A percentile compares a stretch with the other conserved stretches of the same genome.
Evolutionary conservation across 1,284 basidiomycete genomes (phyloP).

Genomic region (Cryptococcus hybrid): DNA sequence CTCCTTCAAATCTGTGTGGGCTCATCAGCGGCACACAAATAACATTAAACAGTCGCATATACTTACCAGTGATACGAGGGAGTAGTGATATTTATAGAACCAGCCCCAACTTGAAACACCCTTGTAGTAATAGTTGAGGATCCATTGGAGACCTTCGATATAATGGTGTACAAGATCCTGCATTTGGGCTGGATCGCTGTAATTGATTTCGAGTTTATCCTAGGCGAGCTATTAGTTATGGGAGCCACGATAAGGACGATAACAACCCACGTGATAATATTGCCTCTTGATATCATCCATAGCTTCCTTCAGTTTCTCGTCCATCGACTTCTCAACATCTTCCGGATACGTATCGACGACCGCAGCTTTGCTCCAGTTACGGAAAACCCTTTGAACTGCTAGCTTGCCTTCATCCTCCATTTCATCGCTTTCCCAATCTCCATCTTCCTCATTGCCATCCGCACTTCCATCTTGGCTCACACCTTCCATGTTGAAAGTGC

Average conservation of each 20-base stretch:
- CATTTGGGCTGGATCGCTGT: conserved; percentile 63
- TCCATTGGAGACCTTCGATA: conserved; percentile 96
- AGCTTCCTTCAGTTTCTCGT: conserved; percentile 70
- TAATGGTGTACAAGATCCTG: conserved; percentile 72
- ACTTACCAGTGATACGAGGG: conserved; percentile 87
- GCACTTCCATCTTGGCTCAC: conserved; percentile 37
- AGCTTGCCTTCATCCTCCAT: conserved; percentile 16
- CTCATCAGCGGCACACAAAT: background rate
- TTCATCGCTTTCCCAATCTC: conserved; percentile 49
- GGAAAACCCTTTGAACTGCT: conserved; percentile 65
- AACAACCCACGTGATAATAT: conserved; percentile 74
- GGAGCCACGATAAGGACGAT: background rate
- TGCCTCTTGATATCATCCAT: conserved; percentile 88
- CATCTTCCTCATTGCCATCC: conserved; percentile 21
- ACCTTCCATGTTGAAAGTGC: conserved; percentile 58
- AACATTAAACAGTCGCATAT: background rate
- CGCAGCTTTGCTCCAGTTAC: conserved; percentile 83
- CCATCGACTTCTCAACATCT: conserved; percentile 73
- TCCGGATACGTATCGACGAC: conserved; percentile 64
- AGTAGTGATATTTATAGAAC: conserved; percentile 99
- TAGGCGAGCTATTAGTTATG: conserved; percentile 38
- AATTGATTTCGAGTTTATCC: conserved; percentile 81
- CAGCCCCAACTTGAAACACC: conserved; percentile 97
- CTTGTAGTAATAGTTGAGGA: conserved; percentile 97
- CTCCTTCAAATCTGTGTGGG: conserved; percentile 66